A percentile compares a stretch with the other conserved stretches of the same genome.
phyloP scores from a whole-genome alignment of 306 rosid species.

The Crotalaria pallida region DNA sequence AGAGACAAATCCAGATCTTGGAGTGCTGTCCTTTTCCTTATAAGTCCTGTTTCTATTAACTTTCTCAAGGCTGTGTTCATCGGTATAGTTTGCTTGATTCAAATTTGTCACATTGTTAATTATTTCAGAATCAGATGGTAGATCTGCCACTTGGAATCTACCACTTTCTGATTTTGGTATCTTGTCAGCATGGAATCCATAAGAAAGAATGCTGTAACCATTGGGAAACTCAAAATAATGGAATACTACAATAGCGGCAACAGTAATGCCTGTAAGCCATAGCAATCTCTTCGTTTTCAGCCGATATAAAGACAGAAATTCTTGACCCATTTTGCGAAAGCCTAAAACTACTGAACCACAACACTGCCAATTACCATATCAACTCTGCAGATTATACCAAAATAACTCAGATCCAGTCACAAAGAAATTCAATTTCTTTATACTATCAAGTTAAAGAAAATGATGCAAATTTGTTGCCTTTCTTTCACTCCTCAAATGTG shows the following conservation, averaged over 20 bases:
- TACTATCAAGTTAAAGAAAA: slow-evolving; percentile 2
- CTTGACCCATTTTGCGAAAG: slow-evolving; percentile 53
- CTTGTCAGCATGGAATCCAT: slow-evolving; percentile 30
- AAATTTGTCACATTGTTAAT: slow-evolving; percentile 10
- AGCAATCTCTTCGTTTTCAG: slow-evolving; percentile 46
- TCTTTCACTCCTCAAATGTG: not conserved
- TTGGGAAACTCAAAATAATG: slow-evolving; percentile 54
- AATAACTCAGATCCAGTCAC: slow-evolving; percentile 20
- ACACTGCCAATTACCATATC: slow-evolving; percentile 22
- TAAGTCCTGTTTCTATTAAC: slow-evolving; percentile 23
- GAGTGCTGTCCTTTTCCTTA: slow-evolving; percentile 9
- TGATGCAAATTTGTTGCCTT: not conserved
- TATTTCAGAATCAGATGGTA: slow-evolving; percentile 17
- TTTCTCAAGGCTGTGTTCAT: slow-evolving; percentile 12
- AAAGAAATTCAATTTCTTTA: not conserved
- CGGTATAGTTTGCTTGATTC: slow-evolving; percentile 29
- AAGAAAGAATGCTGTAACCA: slow-evolving; percentile 20
- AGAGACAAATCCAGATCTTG: slow-evolving; percentile 9
- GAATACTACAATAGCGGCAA: slow-evolving; percentile 46
- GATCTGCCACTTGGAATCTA: slow-evolving; percentile 24
- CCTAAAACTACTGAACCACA: slow-evolving; percentile 8
- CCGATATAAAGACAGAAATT: slow-evolving; percentile 33
- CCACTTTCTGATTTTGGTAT: slow-evolving; percentile 16
- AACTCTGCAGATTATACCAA: slow-evolving; percentile 37
- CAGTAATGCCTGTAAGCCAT: slow-evolving; percentile 42